A percentile compares a stretch with the other conserved stretches of the same genome.
phyloP scores from a whole-genome alignment of 768 basidiomycete species.

The Boletus bicolor region DNA sequence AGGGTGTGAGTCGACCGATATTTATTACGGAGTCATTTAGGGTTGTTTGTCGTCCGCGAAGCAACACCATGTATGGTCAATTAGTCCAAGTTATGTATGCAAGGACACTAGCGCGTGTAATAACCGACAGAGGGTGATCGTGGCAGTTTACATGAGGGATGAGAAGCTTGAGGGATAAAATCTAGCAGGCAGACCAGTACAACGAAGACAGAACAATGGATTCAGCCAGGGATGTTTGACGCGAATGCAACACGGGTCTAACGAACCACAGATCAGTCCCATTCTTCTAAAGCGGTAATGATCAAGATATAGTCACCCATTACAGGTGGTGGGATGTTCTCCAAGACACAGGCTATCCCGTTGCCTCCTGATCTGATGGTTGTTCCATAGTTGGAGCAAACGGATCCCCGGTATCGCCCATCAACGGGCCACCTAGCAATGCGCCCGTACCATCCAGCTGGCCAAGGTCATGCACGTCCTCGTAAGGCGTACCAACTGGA shows the following conservation, averaged over 20 bases:
- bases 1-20: neutral
- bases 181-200: neutral
- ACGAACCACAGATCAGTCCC: conserved; percentile 4
- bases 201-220: neutral
- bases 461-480: conserved; percentile 49
- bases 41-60: conserved; percentile 21
- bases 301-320: conserved; percentile 9
- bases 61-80: conserved; percentile 3
- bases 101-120: neutral
- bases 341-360: conserved; percentile 9
- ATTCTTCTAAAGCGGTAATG: neutral
- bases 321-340: neutral
- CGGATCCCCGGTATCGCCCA: conserved; percentile 60
- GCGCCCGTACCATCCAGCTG: conserved; percentile 53
- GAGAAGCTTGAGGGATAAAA: neutral
- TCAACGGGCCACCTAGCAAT: conserved; percentile 56
- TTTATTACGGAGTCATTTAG: conserved; percentile 17
- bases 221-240: neutral
- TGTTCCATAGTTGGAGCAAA: conserved; percentile 40
- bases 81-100: neutral
- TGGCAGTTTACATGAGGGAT: neutral
- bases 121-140: neutral
- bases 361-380: conserved; percentile 11
- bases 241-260: neutral
- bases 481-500: conserved; percentile 61